Evolutionary conservation across 1,139 yeast genomes (phyloP).

Genomic region (Candida pseudocylindracea): DNA sequence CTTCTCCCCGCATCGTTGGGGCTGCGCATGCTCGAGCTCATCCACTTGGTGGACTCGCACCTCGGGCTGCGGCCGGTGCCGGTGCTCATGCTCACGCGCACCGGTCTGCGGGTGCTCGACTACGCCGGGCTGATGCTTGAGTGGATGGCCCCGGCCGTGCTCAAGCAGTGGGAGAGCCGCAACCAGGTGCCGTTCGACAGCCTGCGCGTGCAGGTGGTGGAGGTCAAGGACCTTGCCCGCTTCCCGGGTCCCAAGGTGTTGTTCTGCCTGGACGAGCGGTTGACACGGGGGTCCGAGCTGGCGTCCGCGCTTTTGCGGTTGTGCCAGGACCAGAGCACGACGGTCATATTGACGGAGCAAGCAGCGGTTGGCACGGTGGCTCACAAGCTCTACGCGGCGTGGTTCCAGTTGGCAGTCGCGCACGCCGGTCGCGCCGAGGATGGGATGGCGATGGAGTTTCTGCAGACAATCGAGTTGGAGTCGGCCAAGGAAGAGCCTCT

Average conservation of each 20-base stretch:
- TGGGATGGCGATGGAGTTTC: conserved; percentile 34
- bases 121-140: conserved; percentile 82
- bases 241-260: conserved; percentile 61
- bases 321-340: conserved; percentile 41
- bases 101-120: conserved; percentile 58
- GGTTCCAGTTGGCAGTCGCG: conserved; percentile 22
- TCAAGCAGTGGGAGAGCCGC: conserved; percentile 53
- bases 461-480: conserved; percentile 11
- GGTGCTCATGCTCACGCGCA: conserved; percentile 50
- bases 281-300: conserved; percentile 34
- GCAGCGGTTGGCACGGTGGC: conserved; percentile 13
- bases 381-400: conserved; percentile 23
- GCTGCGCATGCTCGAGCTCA: conserved; percentile 61
- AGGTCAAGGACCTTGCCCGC: conserved; percentile 29
- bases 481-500: conserved; percentile 26
- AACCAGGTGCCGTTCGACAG: conserved; percentile 52
- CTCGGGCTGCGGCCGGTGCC: conserved; percentile 39
- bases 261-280: conserved; percentile 54
- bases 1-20: conserved; percentile 71
- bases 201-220: conserved; percentile 31
- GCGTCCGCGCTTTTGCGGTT: conserved; percentile 35
- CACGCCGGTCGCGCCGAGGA: conserved; percentile 22
- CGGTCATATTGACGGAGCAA: conserved; percentile 57
- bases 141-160: conserved; percentile 77
- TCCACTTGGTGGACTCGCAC: conserved; percentile 44